These are phyloP conservation scores for Clonostachys chloroleuca DNA, from an alignment of 2,329 filamentous ascomycete species.

Conservation along the genomic window DNA sequence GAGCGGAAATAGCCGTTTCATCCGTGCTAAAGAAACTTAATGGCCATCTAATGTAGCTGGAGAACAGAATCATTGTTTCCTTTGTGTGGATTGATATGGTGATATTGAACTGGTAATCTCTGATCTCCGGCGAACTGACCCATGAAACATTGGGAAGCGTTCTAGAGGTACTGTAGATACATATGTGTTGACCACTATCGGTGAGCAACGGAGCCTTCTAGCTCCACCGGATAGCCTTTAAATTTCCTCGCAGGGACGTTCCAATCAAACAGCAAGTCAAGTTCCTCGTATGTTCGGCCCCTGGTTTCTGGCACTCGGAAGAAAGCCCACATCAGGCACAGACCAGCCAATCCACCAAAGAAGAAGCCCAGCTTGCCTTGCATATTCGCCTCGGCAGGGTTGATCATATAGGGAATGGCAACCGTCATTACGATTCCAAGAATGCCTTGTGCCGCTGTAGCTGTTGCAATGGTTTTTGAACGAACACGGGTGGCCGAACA, in stretches of 20 bases:
- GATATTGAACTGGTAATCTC: too few species aligned
- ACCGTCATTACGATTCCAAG: slow-evolving; percentile 9
- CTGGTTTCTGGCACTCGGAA: slow-evolving; percentile 16
- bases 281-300: slow-evolving; percentile 12
- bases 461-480: slow-evolving; percentile 20
- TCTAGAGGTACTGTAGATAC: too few species aligned
- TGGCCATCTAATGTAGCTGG: too few species aligned
- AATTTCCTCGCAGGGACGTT: slow-evolving; percentile 35
- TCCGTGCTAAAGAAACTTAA: too few species aligned
- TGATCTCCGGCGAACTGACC: too few species aligned
- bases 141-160: too few species aligned
- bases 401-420: slow-evolving; percentile 12
- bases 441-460: slow-evolving; percentile 16
- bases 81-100: too few species aligned
- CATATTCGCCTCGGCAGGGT: slow-evolving; percentile 11
- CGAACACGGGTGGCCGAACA: slow-evolving; percentile 24
- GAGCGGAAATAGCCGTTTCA: too few species aligned
- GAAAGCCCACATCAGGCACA: slow-evolving; percentile 10
- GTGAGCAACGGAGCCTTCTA: too few species aligned
- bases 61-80: too few species aligned
- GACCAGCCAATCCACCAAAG: slow-evolving; percentile 7
- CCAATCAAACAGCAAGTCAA: slow-evolving; percentile 24
- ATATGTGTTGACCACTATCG: too few species aligned
- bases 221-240: too few species aligned
- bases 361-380: slow-evolving; percentile 13